A percentile compares a stretch with the other conserved stretches of the same genome.
Evolutionary conservation across 345 rosid species (phyloP).

Genomic region (Trapa incisa): DNA sequence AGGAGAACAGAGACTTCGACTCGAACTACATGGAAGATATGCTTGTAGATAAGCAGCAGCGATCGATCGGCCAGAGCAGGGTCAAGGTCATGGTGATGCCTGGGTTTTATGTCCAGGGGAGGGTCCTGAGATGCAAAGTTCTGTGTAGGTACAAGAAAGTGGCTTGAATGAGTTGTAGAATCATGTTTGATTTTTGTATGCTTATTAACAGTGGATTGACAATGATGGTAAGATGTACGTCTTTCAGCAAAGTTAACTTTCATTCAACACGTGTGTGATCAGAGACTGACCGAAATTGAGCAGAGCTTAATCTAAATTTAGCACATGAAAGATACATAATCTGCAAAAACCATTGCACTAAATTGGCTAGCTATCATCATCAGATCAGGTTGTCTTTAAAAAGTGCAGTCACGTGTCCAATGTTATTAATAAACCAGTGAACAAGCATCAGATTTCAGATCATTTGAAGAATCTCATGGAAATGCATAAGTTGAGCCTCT

Average conservation of each 20-base stretch:
- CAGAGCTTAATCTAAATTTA: too few species aligned
- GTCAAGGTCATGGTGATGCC: slow-evolving; percentile 96
- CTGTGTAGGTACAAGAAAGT: slow-evolving; percentile 62
- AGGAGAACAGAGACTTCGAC: slow-evolving; percentile 61
- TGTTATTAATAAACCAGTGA: too few species aligned
- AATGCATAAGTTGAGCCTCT: background rate
- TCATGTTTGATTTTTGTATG: background rate
- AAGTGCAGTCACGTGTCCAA: background rate
- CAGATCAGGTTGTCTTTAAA: background rate
- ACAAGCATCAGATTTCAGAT: too few species aligned
- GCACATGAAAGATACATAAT: too few species aligned
- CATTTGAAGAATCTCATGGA: background rate
- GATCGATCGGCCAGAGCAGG: slow-evolving; percentile 25
- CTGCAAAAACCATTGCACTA: too few species aligned
- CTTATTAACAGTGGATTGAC: background rate
- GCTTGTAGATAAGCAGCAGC: slow-evolving; percentile 43
- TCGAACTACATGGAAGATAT: slow-evolving; percentile 80
- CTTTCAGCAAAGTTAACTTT: background rate
- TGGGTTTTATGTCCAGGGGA: slow-evolving; percentile 70
- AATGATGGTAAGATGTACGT: background rate
- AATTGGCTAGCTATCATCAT: background rate
- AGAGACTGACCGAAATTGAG: background rate
- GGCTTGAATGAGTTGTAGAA: slow-evolving; percentile 5
- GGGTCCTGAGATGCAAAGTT: slow-evolving; percentile 85
- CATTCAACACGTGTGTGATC: background rate